Percentiles rank a stretch among this genome's conserved stretches.
phyloP scores from a whole-genome alignment of 2,329 filamentous ascomycete genomes.

The Pseudogymnoascus sp. region DNA sequence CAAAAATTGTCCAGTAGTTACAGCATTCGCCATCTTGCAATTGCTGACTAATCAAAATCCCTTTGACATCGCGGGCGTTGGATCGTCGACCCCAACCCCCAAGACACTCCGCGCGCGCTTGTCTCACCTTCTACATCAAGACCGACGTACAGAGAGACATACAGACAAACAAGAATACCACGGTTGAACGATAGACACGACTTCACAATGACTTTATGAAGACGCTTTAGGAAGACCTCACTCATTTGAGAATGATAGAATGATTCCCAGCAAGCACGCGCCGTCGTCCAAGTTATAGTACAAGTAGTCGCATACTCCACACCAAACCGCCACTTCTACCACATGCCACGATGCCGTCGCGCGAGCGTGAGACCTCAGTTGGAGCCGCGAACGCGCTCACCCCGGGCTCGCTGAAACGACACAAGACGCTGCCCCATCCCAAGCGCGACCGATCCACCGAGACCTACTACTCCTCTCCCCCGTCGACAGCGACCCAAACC shows the following conservation, averaged over 20 bases:
- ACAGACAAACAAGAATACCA: slow-evolving; percentile 5
- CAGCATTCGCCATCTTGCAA: not conserved
- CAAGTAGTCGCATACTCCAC: not conserved
- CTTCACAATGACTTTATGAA: slow-evolving; percentile 9
- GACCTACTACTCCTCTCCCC: slow-evolving; percentile 16
- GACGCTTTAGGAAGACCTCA: slow-evolving; percentile 4
- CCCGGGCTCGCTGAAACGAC: slow-evolving; percentile 20
- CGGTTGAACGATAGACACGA: not conserved
- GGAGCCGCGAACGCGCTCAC: not conserved
- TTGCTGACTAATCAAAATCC: not conserved
- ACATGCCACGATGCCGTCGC: slow-evolving; percentile 9
- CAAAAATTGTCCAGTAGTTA: not conserved
- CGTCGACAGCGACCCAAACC: slow-evolving; percentile 18
- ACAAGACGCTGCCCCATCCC: slow-evolving; percentile 27
- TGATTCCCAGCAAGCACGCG: not conserved
- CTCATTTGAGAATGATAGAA: slow-evolving; percentile 8
- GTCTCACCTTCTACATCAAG: slow-evolving; percentile 8
- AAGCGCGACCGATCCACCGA: slow-evolving; percentile 17
- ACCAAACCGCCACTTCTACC: not conserved
- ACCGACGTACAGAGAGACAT: slow-evolving; percentile 7
- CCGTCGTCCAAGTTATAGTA: slow-evolving; percentile 3
- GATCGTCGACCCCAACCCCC: slow-evolving; percentile 1
- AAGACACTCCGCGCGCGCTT: slow-evolving; percentile 5
- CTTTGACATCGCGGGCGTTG: not conserved
- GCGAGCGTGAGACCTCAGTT: slow-evolving; percentile 6